Evolutionary conservation across 176 grass and related monocot species (phyloP).

Genomic region (Eremochloa ophiuroides): DNA sequence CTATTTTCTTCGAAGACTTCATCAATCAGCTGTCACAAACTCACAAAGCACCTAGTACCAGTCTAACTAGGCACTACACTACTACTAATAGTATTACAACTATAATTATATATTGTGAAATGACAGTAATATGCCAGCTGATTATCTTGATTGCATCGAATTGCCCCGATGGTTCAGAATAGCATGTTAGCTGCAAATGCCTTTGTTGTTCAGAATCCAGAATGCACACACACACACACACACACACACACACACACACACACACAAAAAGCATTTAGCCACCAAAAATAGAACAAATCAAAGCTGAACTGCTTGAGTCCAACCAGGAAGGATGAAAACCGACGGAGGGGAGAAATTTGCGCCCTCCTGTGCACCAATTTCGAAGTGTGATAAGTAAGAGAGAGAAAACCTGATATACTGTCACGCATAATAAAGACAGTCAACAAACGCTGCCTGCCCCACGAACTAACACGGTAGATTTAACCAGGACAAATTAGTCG

Average conservation of each 20-base stretch:
- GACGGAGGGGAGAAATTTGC: background rate
- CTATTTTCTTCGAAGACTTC: background rate
- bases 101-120: background rate
- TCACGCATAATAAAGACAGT: background rate
- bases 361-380: background rate
- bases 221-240: no score
- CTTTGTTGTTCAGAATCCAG: background rate
- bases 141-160: background rate
- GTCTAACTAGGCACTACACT: background rate
- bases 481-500: background rate
- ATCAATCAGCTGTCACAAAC: background rate
- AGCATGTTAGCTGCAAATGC: conserved; percentile 10
- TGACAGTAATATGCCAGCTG: background rate
- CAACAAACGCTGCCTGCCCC: background rate
- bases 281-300: background rate
- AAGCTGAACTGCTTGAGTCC: background rate
- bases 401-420: background rate
- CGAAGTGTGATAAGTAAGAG: background rate
- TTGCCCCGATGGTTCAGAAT: background rate
- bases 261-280: no score
- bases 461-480: background rate
- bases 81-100: background rate
- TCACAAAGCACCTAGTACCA: background rate
- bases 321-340: conserved; percentile 19
- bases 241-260: no score